phyloP scores from a whole-genome alignment of 108 stramenopile species.

The Pseudonitzschia delicatissima region DNA sequence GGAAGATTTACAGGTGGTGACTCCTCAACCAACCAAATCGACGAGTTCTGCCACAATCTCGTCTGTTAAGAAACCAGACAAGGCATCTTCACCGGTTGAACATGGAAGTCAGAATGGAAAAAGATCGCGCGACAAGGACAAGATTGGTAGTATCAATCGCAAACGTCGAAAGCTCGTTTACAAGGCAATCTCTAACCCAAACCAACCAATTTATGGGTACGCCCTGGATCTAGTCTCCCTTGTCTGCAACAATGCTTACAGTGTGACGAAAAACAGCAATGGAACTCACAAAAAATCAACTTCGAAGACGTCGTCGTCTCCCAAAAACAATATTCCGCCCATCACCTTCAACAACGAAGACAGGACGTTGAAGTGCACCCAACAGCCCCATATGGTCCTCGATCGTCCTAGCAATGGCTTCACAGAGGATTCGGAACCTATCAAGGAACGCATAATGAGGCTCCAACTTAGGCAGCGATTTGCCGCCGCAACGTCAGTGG shows the following conservation, averaged over 20 bases:
- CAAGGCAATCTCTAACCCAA: not conserved
- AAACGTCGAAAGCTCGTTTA: constrained; percentile 10
- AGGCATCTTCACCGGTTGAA: too few species aligned
- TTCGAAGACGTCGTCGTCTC: not conserved
- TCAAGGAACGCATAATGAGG: constrained; percentile 17
- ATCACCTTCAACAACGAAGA: too few species aligned
- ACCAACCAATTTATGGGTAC: constrained; percentile 8
- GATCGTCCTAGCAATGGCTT: not conserved
- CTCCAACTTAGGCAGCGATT: constrained; percentile 30
- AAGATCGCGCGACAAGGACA: too few species aligned
- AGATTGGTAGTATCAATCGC: too few species aligned
- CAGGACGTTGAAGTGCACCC: too few species aligned
- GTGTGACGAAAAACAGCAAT: not conserved
- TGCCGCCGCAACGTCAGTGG: constrained; percentile 10
- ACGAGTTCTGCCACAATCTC: too few species aligned
- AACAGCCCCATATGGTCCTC: not conserved
- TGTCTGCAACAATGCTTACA: constrained; percentile 22
- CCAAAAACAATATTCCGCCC: not conserved
- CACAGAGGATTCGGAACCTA: constrained; percentile 14
- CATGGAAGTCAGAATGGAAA: too few species aligned
- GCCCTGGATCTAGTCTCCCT: constrained; percentile 17
- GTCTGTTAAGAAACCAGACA: too few species aligned
- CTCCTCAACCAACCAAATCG: too few species aligned
- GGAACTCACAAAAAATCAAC: not conserved
- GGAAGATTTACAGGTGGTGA: too few species aligned